These are phyloP conservation scores for Prunus yedoensis DNA, from an alignment of 331 rosid genomes.

Conservation along the genomic window DNA sequence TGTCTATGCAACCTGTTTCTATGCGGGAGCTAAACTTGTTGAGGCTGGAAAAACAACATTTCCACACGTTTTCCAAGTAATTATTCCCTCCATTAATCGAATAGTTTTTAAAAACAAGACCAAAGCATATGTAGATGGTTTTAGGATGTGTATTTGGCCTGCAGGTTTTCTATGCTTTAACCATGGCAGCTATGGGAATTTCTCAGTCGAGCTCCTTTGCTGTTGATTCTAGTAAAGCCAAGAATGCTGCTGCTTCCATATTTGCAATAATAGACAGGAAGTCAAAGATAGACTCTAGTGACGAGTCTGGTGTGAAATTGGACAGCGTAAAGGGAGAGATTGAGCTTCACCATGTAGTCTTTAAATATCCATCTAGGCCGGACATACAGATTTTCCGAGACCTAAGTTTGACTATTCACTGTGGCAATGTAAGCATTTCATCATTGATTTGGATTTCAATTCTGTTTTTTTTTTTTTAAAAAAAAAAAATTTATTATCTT, in stretches of 20 bases:
- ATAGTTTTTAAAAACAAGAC: not conserved
- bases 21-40: slow-evolving; percentile 73
- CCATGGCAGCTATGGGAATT: slow-evolving; percentile 65
- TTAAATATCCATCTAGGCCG: slow-evolving; percentile 74
- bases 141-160: slow-evolving; percentile 5
- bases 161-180: slow-evolving; percentile 86
- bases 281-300: slow-evolving; percentile 63
- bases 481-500: too few species aligned
- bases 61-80: slow-evolving; percentile 65
- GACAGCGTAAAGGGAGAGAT: slow-evolving; percentile 60
- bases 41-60: slow-evolving; percentile 47
- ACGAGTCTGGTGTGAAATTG: slow-evolving; percentile 54
- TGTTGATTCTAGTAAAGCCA: slow-evolving; percentile 64
- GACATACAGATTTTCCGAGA: slow-evolving; percentile 61
- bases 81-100: not conserved
- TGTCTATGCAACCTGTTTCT: slow-evolving; percentile 78
- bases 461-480: not conserved
- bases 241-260: slow-evolving; percentile 61
- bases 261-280: slow-evolving; percentile 54
- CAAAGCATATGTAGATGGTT: not conserved
- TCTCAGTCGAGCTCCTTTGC: slow-evolving; percentile 63
- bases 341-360: slow-evolving; percentile 56
- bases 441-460: not conserved
- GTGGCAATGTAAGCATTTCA: slow-evolving; percentile 53
- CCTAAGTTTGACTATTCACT: slow-evolving; percentile 53